Conservation (phyloP, 164 flowering plant species). For the Pachysandra terminalis region DNA sequence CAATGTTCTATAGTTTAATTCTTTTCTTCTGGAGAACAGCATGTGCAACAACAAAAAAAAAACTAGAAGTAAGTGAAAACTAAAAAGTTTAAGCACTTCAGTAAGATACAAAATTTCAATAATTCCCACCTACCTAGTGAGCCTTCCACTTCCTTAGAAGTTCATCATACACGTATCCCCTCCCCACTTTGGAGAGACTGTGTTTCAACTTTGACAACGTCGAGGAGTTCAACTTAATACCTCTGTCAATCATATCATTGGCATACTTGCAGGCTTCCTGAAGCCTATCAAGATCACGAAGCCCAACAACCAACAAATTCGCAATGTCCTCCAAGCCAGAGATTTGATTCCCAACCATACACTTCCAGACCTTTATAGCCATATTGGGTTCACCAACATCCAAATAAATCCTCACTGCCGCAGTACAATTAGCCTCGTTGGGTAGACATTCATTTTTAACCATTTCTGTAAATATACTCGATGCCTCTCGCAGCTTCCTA, state of each 20-base stretch:
- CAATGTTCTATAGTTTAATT: not conserved
- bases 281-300: constrained; percentile 37
- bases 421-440: constrained; percentile 30
- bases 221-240: constrained; percentile 49
- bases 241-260: constrained; percentile 53
- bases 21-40: too few relatives aligned
- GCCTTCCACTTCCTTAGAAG: constrained; percentile 55
- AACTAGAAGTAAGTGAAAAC: not conserved
- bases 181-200: constrained; percentile 40
- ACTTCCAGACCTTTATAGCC: constrained; percentile 67
- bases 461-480: constrained; percentile 54
- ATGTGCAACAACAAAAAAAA: not conserved
- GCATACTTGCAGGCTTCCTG: constrained; percentile 75
- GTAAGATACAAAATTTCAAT: not conserved
- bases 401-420: constrained; percentile 39
- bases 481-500: constrained; percentile 39
- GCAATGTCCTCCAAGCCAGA: constrained; percentile 47
- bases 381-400: constrained; percentile 35
- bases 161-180: constrained; percentile 43
- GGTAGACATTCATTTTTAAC: constrained; percentile 60
- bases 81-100: not conserved
- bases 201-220: constrained; percentile 60
- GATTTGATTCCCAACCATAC: constrained; percentile 42
- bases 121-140: constrained; percentile 18
- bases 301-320: constrained; percentile 50